phyloP scores from a whole-genome alignment of 768 basidiomycete species.

The Leccinum uliginosum region DNA sequence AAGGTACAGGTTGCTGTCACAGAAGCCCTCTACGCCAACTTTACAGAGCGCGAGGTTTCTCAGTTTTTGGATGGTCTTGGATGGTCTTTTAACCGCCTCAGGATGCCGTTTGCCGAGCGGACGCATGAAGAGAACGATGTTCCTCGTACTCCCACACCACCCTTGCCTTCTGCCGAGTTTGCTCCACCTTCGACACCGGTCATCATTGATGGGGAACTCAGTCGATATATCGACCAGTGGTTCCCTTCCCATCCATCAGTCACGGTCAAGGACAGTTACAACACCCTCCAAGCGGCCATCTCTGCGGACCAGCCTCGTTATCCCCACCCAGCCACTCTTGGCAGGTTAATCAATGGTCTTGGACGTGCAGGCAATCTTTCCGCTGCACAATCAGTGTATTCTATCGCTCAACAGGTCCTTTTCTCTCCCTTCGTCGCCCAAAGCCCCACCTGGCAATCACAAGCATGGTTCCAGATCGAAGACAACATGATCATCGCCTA shows the following conservation, averaged over 20 bases:
- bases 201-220: constrained; percentile 23
- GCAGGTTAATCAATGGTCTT: constrained; percentile 60
- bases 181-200: constrained; percentile 11
- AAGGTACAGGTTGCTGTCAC: constrained; percentile 19
- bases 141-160: constrained; percentile 10
- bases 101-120: constrained; percentile 18
- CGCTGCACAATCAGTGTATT: constrained; percentile 64
- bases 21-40: constrained; percentile 22
- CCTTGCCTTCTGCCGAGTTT: constrained; percentile 11
- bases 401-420: constrained; percentile 60
- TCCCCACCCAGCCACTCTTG: constrained; percentile 51
- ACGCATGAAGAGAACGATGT: constrained; percentile 1
- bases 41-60: constrained; percentile 18
- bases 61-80: constrained; percentile 19
- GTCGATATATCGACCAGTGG: constrained; percentile 32
- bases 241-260: constrained; percentile 26
- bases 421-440: constrained; percentile 34
- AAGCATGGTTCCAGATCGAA: constrained; percentile 75
- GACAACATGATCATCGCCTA: constrained; percentile 86
- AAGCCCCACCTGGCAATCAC: constrained; percentile 44
- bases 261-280: constrained; percentile 41
- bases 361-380: constrained; percentile 60
- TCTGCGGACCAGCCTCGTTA: constrained; percentile 35
- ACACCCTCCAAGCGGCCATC: constrained; percentile 44
- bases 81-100: constrained; percentile 18